These are phyloP conservation scores for Aeminium ludgeri DNA, from an alignment of 495 filamentous ascomycete genomes.

Conservation along the genomic window DNA sequence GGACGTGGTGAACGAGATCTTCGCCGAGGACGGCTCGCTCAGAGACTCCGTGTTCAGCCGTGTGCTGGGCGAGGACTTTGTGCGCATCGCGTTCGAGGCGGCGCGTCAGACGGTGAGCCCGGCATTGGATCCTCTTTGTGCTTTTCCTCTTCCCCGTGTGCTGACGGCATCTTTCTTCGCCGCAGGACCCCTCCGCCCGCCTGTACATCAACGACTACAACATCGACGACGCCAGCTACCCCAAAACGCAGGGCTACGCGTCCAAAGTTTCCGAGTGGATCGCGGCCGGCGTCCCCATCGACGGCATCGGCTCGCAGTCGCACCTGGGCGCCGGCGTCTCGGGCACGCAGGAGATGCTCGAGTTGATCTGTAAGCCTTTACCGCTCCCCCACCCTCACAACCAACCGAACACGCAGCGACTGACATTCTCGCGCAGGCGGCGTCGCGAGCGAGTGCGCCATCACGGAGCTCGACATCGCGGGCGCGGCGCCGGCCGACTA, in stretches of 20 bases:
- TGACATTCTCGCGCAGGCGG: not conserved
- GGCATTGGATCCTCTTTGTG: no score
- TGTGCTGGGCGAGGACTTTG: slow-evolving; percentile 39
- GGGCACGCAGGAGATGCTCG: slow-evolving; percentile 34
- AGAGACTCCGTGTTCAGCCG: slow-evolving; percentile 40
- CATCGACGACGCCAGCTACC: slow-evolving; percentile 27
- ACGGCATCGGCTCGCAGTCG: slow-evolving; percentile 53
- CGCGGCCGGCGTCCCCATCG: slow-evolving; percentile 48
- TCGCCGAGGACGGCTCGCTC: slow-evolving; percentile 45
- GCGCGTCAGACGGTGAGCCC: slow-evolving; percentile 26
- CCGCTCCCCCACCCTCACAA: no score
- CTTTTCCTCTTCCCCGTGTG: no score
- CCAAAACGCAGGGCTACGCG: slow-evolving; percentile 47
- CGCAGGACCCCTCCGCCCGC: slow-evolving; percentile 41
- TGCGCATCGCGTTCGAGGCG: slow-evolving; percentile 44
- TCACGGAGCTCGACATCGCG: slow-evolving; percentile 50
- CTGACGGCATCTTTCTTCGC: no score
- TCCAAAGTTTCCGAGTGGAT: slow-evolving; percentile 49
- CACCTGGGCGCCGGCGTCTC: slow-evolving; percentile 38
- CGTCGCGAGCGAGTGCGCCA: not conserved
- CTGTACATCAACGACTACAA: slow-evolving; percentile 43
- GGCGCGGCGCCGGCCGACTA: slow-evolving; percentile 43
- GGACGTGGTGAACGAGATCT: slow-evolving; percentile 55
- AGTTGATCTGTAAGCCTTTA: slow-evolving; percentile 36
- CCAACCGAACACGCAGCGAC: slow-evolving; percentile 39